These are phyloP conservation scores for Ceriops zippeliana DNA, from an alignment of 345 rosid genomes.

Conservation along the genomic window DNA sequence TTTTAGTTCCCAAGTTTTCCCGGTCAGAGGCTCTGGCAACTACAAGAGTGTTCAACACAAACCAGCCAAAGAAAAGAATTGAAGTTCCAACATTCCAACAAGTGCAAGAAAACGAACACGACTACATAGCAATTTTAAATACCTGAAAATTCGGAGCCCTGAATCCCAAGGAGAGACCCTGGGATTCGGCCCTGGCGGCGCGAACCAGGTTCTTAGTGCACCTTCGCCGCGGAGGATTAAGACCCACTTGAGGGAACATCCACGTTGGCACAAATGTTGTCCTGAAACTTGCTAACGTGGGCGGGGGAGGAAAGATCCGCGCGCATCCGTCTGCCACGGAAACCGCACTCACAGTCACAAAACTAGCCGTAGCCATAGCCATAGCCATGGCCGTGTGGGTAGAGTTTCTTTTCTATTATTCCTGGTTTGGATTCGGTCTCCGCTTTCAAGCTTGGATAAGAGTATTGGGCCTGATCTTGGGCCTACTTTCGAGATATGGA, in stretches of 20 bases:
- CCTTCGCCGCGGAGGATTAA: conserved; percentile 29
- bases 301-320: conserved; percentile 9
- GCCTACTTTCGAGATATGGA: no score
- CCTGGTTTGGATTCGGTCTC: no score
- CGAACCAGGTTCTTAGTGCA: conserved; percentile 30
- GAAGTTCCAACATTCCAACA: neutral
- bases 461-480: neutral
- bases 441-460: neutral
- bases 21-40: conserved; percentile 80
- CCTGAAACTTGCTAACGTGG: conserved; percentile 12
- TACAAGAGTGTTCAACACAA: conserved; percentile 16
- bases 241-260: conserved; percentile 22
- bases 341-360: conserved; percentile 19
- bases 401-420: no score
- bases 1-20: conserved; percentile 67
- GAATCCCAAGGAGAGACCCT: conserved; percentile 54
- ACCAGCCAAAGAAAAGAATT: neutral
- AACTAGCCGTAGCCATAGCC: conserved; percentile 20
- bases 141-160: conserved; percentile 74
- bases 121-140: neutral
- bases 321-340: conserved; percentile 20
- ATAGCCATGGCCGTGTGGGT: neutral
- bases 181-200: conserved; percentile 61
- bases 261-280: conserved; percentile 12
- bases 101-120: neutral